A percentile compares a stretch with the other conserved stretches of the same genome.
phyloP scores from a whole-genome alignment of 2,329 filamentous ascomycete genomes.

The Sclerotinia glacialis region DNA sequence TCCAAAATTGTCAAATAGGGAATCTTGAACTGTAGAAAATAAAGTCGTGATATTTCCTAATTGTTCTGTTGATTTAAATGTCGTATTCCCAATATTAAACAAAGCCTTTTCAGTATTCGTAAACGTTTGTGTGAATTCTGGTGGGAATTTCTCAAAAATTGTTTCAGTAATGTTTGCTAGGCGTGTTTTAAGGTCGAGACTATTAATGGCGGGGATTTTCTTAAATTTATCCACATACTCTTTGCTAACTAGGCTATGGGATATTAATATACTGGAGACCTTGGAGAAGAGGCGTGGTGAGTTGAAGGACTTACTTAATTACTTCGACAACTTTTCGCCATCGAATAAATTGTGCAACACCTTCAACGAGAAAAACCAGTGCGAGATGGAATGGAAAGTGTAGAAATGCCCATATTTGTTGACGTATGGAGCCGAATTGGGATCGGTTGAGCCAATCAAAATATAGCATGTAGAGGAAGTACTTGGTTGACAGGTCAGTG shows the following conservation, averaged over 20 bases:
- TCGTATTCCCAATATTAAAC: neutral
- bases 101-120: neutral
- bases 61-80: conserved; percentile 8
- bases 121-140: conserved; percentile 20
- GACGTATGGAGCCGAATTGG: conserved; percentile 29
- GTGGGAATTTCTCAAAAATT: conserved; percentile 24
- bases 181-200: neutral
- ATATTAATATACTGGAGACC: neutral
- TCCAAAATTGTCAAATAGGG: conserved; percentile 29
- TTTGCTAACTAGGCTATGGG: neutral
- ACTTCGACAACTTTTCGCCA: conserved; percentile 32
- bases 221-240: conserved; percentile 13
- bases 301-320: conserved; percentile 19
- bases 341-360: conserved; percentile 36
- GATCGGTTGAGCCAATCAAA: conserved; percentile 30
- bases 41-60: conserved; percentile 1
- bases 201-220: conserved; percentile 1
- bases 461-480: conserved; percentile 35
- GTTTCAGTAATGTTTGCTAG: conserved; percentile 20
- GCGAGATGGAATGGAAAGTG: conserved; percentile 58
- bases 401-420: conserved; percentile 44
- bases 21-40: conserved; percentile 27
- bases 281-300: accelerated
- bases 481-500: conserved; percentile 23
- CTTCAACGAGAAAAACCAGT: conserved; percentile 56